Base-by-base conservation (phyloP, 78 protist species). In the Dictyostelium brefeldianum region DNA sequence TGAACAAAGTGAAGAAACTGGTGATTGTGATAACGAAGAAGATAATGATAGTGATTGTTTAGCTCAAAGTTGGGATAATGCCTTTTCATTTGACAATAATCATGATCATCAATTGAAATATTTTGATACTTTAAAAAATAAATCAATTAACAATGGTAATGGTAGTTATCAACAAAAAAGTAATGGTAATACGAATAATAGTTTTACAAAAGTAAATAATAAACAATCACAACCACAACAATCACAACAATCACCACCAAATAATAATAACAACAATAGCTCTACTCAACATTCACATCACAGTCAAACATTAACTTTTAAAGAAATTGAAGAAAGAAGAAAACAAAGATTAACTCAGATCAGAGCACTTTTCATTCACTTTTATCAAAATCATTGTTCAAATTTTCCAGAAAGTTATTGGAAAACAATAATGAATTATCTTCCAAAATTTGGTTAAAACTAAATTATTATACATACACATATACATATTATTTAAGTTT, bases 301-400 rank as follows among this genome's bases (percentile, higher is more conserved):
- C 25, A 36, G 59, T 54, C 57, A 57, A 43, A 43, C 75, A 31
- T 54, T 83, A 25, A 73, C 65, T 41, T 43, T 27, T 11, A 47
- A 73, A n/a, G 83, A 83, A 22, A 54, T 83, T 54, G 82, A 83
- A 43, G 91, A 83, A 22, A 53, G 81, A 83, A 70, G 91, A 83
- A 70, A 57, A 57, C 62, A 83, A 73, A 83, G 91, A 83, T 17
- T 83, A 12, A 73, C 43, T 43, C 81, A 73, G 41, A 43, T 83
- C 25, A 83, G 64, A 57, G 12, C 57, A 20, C 74, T 83, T 46
- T 83, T 74, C 25, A 57, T 74, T 20, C 65, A 54, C 14, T 27
- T 83, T 47, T 83, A 83, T 83, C 91, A 83, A 73, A 77, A 83
- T 18, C 67, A 78, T 41, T 83, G 91, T 22, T 65, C 78, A 11